Evolutionary conservation across 495 filamentous ascomycete genomes (phyloP), one percentile per base, ranked within the genome.

Genomic region (Achaetomiella virescens): DNA sequence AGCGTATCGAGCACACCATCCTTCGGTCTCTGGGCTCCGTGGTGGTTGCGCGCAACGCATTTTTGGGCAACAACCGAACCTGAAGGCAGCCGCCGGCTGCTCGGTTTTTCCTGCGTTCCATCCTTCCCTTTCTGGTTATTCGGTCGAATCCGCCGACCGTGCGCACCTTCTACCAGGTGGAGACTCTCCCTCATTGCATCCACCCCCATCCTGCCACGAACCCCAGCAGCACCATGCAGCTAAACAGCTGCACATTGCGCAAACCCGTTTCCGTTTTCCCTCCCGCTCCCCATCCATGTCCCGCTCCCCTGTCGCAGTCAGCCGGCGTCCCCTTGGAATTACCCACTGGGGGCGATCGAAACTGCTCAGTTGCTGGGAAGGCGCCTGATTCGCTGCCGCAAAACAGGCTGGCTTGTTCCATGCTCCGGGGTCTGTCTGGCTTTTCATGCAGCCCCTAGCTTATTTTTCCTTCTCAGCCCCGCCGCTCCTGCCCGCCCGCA

Each of bases 381-480:
- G 5, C 24, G 35, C 48, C 17, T 58, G 55, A 58, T 58, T 58
- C 48, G 55, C 49, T 57, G 35, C 55, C 18, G 7, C 18, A 38
- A 29, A 27, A n/a, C 54, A 42, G 47, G n/a, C 37, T 21, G 20
- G 49, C 31, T 47, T 31, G 37, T 49, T 43, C 45, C 50, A 54
- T 45, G 37, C 43, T 20, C n/a, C 15, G 57, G 49, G 44, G 36
- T 59, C 41, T 48, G 42, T 27, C 22, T 50, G 54, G 36, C 27
- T n/a, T 29, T 50, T 50, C 37, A 48, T 54, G 36, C 57, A 54
- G 45, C 24, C 49, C 46, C 47, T 38, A 14, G 46, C 31, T 33
- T 57, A 20, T 54, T 54, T 64, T 58, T 44, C 27, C 48, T 31
- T 49, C 49, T 52, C 38, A 51, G 38, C 54, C 52, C 57, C 49